phyloP scores from a whole-genome alignment of 2,329 filamentous ascomycete species.

The Curvularia hawaiiensis region DNA sequence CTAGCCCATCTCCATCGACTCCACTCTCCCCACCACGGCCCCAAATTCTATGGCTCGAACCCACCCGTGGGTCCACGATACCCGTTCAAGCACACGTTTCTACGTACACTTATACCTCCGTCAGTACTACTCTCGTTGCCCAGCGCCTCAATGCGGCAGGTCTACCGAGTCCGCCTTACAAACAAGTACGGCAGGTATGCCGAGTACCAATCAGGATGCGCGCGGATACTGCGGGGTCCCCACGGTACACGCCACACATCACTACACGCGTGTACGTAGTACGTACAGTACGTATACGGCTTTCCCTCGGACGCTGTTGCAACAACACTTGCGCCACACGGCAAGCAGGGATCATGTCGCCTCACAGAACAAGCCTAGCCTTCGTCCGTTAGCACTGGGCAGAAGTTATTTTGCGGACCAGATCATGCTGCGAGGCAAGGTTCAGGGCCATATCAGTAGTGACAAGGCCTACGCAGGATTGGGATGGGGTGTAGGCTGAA shows the following conservation, averaged over 20 bases:
- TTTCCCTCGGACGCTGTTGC: too few species aligned
- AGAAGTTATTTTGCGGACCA: too few species aligned
- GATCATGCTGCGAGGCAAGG: too few species aligned
- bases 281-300: too few species aligned
- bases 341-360: too few species aligned
- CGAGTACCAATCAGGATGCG: conserved; percentile 18
- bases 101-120: not conserved
- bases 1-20: not conserved
- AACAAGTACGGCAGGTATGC: not conserved
- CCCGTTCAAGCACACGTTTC: not conserved
- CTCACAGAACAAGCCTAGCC: too few species aligned
- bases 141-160: conserved; percentile 13
- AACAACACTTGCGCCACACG: too few species aligned
- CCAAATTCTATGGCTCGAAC: not conserved
- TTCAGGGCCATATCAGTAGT: too few species aligned
- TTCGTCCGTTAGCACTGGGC: too few species aligned
- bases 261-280: conserved; percentile 23
- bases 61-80: not conserved
- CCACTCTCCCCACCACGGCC: not conserved
- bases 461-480: too few species aligned
- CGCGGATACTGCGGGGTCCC: conserved; percentile 17
- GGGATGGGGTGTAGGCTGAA: too few species aligned
- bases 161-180: conserved; percentile 20
- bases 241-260: conserved; percentile 4
- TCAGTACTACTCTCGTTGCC: not conserved